Base-by-base conservation (phyloP, 2,329 filamentous ascomycete genomes). In the Acephala macrosclerotiorum region DNA sequence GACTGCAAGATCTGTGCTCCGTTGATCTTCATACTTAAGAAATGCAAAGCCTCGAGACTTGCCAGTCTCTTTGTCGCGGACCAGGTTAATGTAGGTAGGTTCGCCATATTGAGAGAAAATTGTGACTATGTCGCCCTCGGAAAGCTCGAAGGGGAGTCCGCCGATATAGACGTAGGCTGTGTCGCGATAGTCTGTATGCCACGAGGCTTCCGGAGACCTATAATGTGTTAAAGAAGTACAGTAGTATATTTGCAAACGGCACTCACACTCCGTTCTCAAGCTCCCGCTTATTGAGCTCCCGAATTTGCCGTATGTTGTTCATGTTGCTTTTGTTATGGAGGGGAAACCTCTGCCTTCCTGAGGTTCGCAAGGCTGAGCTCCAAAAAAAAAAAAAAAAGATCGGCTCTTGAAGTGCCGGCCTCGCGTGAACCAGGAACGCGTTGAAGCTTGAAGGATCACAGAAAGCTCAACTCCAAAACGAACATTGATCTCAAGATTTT, bases 41-140 rank as follows among this genome's bases (percentile, higher is more conserved):
- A 96, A 99, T 2, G 91, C 94, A 76, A 98, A 99, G 0, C 96
- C 96, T 71, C 91, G 91, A 68, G 92, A 96, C 80, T 97, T 97
- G 68, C 96, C 96, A 0, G 94, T 96, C 77, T 98, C 96, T 77
- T 96, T 96, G 83, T 99, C 96, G 75, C 96, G 93, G 57, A 91
- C 89, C 14, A 99, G 87, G 74, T 97, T 96, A 66, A 99, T 85
- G 80, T 95, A 96, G 2, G 94, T 92, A 1, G 96, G 96, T 77
- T 98, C 95, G 73, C 96, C 96, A 76, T 91, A 99, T 78, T 99
- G 96, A 7, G 94, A 97, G 83, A 98, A 99, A 67, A 99, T 96
- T 12, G 94, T 94, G 71, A 98, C 88, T 68, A 99, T 86, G 79
- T 99, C 96, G 79, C 96, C 96, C 82, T 99, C 96, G 58, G 93